These are phyloP conservation scores for Bolboschoenoplectus hybrid DNA, from an alignment of 202 grass and related monocot species.

Conservation along the genomic window DNA sequence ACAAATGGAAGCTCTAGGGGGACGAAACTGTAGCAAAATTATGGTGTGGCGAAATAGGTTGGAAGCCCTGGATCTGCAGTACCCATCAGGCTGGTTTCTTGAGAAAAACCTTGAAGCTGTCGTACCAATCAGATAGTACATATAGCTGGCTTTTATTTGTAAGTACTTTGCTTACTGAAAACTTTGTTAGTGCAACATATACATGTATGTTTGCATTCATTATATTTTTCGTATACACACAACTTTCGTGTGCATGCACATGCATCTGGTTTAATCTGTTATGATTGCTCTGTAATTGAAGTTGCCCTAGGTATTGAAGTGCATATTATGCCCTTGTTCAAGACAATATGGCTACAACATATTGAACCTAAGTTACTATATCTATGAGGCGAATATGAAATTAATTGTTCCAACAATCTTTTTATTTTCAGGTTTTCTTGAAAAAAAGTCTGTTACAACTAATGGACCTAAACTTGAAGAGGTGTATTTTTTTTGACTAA, in stretches of 20 bases:
- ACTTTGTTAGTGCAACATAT: constrained; percentile 7
- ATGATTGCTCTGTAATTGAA: constrained; percentile 4
- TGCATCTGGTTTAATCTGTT: neutral
- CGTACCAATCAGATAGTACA: constrained; percentile 57
- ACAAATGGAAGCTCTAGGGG: constrained; percentile 81
- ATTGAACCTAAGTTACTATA: neutral
- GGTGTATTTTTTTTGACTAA: constrained; percentile 26
- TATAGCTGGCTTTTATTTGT: constrained; percentile 41
- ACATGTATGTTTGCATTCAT: neutral
- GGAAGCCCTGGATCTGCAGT: constrained; percentile 58
- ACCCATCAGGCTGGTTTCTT: constrained; percentile 63
- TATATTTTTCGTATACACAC: neutral
- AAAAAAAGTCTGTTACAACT: constrained; percentile 25
- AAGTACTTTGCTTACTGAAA: constrained; percentile 35
- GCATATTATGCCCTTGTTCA: neutral
- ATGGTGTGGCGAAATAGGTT: constrained; percentile 76
- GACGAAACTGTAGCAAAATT: constrained; percentile 62
- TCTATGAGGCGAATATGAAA: neutral
- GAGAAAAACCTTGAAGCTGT: constrained; percentile 55
- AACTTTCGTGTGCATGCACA: neutral
- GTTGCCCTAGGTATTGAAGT: neutral
- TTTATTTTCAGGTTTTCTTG: constrained; percentile 38
- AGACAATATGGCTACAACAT: neutral
- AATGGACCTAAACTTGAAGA: constrained; percentile 25
- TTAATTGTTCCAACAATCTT: neutral